Evolutionary conservation across 2,329 filamentous ascomycete species (phyloP).

Genomic region (Alternaria triticimaculans): DNA sequence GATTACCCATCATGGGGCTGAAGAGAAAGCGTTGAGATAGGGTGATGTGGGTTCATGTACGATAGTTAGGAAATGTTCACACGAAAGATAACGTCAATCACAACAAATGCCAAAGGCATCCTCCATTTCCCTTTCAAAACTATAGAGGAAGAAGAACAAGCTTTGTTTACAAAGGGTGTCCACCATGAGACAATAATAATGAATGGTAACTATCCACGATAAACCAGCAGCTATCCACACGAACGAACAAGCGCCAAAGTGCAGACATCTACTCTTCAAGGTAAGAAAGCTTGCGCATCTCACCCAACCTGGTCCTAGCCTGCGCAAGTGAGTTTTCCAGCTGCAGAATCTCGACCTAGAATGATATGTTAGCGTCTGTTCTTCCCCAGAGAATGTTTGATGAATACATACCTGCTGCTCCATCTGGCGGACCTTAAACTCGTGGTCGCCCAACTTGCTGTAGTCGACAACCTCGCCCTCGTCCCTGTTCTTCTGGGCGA

Average conservation of each 20-base stretch:
- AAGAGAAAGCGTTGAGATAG: background rate
- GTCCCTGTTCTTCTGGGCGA: constrained; percentile 81
- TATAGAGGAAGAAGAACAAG: background rate
- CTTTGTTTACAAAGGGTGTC: background rate
- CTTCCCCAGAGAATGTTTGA: background rate
- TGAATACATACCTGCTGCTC: constrained; percentile 87
- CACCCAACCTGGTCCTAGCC: constrained; percentile 82
- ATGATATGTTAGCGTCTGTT: constrained; percentile 17
- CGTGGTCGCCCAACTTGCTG: constrained; percentile 83
- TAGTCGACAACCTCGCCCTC: constrained; percentile 86
- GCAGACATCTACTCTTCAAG: constrained; percentile 50
- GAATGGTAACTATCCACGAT: background rate
- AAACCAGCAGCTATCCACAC: background rate
- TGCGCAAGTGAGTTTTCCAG: constrained; percentile 84
- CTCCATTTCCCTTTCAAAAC: background rate
- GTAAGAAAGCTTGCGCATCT: constrained; percentile 98
- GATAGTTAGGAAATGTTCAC: background rate
- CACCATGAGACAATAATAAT: background rate
- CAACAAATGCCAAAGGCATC: background rate
- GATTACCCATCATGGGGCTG: background rate
- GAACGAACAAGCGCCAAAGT: background rate
- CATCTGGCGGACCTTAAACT: constrained; percentile 99
- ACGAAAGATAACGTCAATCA: background rate
- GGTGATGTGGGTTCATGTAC: background rate
- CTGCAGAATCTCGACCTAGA: constrained; percentile 92